Conservation (phyloP, 139 green algal genomes). For the Tetradesmus lagerheimii region DNA sequence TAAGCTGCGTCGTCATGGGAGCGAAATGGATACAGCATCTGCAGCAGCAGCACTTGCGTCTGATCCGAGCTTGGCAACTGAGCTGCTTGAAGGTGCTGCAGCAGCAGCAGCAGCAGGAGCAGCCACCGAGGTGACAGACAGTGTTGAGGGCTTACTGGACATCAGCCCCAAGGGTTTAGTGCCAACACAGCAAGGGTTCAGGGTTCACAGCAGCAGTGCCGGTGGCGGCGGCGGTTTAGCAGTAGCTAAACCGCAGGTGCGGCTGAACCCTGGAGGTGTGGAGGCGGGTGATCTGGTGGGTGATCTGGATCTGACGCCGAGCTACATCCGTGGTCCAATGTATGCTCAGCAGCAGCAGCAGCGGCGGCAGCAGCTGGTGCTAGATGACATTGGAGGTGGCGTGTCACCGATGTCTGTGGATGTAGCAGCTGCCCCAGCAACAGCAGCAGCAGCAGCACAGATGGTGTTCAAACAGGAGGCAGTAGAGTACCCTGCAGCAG, state of each 20-base stretch:
- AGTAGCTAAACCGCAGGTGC: not conserved
- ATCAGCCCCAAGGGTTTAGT: not conserved
- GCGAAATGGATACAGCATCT: not conserved
- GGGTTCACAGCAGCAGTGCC: not conserved
- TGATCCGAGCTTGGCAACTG: not conserved
- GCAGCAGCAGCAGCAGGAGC: conserved; percentile 7
- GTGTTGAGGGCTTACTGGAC: not conserved
- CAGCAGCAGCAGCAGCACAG: conserved; percentile 5
- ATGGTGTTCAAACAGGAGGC: not conserved
- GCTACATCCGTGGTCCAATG: not conserved
- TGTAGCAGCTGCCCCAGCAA: not conserved
- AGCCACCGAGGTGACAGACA: not conserved
- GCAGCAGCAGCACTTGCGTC: not conserved
- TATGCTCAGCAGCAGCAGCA: not conserved
- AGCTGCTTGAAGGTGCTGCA: not conserved
- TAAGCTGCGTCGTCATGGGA: not conserved
- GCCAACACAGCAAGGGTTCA: too few species aligned
- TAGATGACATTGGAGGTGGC: too few species aligned
- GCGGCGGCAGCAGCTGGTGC: not conserved
- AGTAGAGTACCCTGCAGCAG: not conserved
- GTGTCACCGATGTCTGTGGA: not conserved
- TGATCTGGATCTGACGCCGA: not conserved
- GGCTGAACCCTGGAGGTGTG: not conserved
- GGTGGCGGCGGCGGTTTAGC: too few species aligned
- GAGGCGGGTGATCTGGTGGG: not conserved